Percentiles rank a stretch among this genome's conserved stretches.
Evolutionary conservation across 139 green algal species (phyloP).

Genomic region (Marvania coccoides): DNA sequence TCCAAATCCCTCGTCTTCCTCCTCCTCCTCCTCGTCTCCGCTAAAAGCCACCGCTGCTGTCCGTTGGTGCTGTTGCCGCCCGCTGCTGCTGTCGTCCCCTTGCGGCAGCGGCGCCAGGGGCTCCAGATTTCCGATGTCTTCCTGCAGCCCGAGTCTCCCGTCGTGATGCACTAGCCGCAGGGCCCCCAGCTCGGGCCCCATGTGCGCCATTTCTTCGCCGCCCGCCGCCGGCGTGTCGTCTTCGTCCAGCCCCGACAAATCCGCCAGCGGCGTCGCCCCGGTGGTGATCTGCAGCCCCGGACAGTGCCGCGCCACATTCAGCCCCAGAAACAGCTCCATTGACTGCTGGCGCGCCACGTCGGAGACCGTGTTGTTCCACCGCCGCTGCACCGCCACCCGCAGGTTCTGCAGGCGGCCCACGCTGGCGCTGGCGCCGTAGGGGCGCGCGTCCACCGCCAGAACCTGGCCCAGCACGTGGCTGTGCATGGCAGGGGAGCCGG

Average conservation of each 20-base stretch:
- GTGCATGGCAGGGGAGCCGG: constrained; percentile 76
- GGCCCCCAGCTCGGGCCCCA: not conserved
- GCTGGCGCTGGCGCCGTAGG: constrained; percentile 17
- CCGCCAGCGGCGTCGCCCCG: too few species aligned
- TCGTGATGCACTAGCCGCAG: not conserved
- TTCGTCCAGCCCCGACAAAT: not conserved
- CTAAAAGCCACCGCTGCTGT: not conserved
- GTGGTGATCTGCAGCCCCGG: constrained; percentile 17
- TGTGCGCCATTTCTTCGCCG: not conserved
- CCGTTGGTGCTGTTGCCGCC: not conserved
- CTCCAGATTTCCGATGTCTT: not conserved
- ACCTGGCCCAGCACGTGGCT: constrained; percentile 70
- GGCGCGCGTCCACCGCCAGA: constrained; percentile 37
- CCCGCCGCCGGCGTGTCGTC: not conserved
- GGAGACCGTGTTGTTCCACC: constrained; percentile 65
- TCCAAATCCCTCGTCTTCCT: too few species aligned
- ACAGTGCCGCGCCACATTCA: constrained; percentile 51
- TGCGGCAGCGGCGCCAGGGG: too few species aligned
- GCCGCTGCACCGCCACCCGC: constrained; percentile 55
- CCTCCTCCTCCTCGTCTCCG: not conserved
- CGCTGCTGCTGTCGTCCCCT: too few species aligned
- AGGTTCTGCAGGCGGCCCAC: constrained; percentile 57
- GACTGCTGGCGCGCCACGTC: constrained; percentile 33
- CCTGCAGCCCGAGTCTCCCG: not conserved
- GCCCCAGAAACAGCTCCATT: constrained; percentile 79